Base-by-base conservation (phyloP, 306 rosid genomes). In the Prunus mira region DNA sequence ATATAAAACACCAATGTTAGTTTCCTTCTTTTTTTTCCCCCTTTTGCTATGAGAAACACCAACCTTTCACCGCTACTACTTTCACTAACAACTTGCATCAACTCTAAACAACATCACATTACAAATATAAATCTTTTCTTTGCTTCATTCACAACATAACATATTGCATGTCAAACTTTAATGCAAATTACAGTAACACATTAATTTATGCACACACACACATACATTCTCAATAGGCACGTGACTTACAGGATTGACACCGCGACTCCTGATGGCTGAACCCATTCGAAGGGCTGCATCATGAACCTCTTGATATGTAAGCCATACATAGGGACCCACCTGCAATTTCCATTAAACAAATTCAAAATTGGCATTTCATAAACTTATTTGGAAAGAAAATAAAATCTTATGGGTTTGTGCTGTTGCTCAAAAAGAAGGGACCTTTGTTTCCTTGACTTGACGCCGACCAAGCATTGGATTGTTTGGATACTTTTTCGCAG, bases 381-480 rank as follows among this genome's bases (percentile, higher is more conserved):
- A 60, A 60, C 49, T 4, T 14, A 25, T 2, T 50, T 20, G 20
- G 3, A 0, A 12, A 51, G 34, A 32, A 34, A 34, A 32, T 5
- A 75, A 49, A 41, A 81, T 0, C 75, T 78, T 58, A 50, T 38
- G 54, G 61, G 20, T 68, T 45, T 9, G 38, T 2, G 50, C 62
- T 11, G 67, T 27, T 58, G 62, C 79, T 49, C 38, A 12, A 60
- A 66, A 11, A 43, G 30, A 74, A 58, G 68, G 14, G 78, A 91
- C 97, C 93, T 91, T 81, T 51, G 87, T 88, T 15, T 91, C 88
- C 3, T 65, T 82, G 81, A 84, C 82, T 73, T 87, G 85, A 66
- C 97, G 93, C 69, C 84, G 80, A 38, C 98, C 98, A 49, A 94
- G 87, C 96, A 94, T 85, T 62, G 77, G 93, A 61, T 69, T 76